Base-by-base conservation (phyloP, 768 basidiomycete genomes). In the Termitomyces sp. region DNA sequence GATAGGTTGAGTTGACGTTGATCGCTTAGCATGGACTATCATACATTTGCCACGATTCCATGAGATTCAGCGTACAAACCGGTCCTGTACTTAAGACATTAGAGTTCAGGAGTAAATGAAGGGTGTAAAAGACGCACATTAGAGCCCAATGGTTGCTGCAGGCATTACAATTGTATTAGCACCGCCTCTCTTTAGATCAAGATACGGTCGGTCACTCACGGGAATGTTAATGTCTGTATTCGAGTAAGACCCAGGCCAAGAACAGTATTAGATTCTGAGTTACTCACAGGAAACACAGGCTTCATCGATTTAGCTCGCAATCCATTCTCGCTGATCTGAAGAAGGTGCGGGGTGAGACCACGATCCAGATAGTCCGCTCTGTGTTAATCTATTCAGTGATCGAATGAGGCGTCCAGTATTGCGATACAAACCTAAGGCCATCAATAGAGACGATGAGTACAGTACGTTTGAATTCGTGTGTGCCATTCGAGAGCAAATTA, bases 31-130 rank as follows among this genome's bases (percentile, higher is more conserved):
- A 24, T 38, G 32, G 24, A 36, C 7, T 46, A 12, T 5, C 83
- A 24, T 68, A 93, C 92, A 68, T 96, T 97, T 13, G 85, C 94
- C 24, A 97, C 84, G 50, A 97, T 94, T 13, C 94, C 94, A 71
- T 96, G 93, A 22, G 91, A 90, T 73, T 96, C 93, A 0, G 91
- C 90, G 69, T 93, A 84, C 3, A 96, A 80, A 2, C 95, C 95
- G 15, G 94, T 97, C 88, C 92, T 94, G 9, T 50, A 38, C n/a
- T 7, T 0, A 12, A 3, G 18, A 4, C 7, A 20, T 44, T n/a
- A 35, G 54, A 22, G 33, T 45, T 60, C 45, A 59, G 51, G 24
- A 63, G 65, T n/a, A 35, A 11, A 24, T 2, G n/a, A 59, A 38
- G 11, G 5, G 20, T 42, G 8, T 11, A 22, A 15, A 16, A 7